Evolutionary conservation across 805 yeast genomes (phyloP).

Genomic region (Candida loeiensis): DNA sequence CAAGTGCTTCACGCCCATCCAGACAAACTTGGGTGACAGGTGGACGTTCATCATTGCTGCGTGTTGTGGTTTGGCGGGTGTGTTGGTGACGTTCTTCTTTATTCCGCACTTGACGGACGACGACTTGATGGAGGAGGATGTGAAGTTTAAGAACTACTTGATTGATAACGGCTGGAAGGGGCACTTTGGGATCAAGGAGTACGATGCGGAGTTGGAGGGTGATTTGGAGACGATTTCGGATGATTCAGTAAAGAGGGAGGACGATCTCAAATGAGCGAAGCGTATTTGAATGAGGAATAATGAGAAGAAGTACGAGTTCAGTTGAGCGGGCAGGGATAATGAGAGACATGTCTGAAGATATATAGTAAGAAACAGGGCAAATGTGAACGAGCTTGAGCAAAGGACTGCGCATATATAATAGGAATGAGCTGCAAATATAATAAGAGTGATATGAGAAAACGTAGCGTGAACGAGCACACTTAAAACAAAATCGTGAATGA

Average conservation of each 20-base stretch:
- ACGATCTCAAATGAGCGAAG: background rate
- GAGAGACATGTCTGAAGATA: no score
- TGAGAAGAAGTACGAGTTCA: no score
- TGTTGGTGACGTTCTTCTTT: constrained; percentile 53
- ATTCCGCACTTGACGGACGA: constrained; percentile 69
- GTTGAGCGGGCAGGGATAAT: no score
- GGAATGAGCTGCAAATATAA: no score
- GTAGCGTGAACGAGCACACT: no score
- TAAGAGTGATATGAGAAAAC: no score
- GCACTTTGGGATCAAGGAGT: constrained; percentile 35
- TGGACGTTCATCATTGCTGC: constrained; percentile 86
- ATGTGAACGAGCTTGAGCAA: no score
- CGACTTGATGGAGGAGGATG: constrained; percentile 65
- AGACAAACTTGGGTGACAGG: constrained; percentile 55
- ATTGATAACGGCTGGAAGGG: constrained; percentile 59
- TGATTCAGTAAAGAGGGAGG: background rate
- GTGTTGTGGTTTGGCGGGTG: constrained; percentile 63
- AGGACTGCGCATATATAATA: no score
- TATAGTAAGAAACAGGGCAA: no score
- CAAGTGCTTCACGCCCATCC: constrained; percentile 65
- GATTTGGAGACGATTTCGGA: constrained; percentile 7
- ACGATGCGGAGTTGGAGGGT: constrained; percentile 8
- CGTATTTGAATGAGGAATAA: background rate
- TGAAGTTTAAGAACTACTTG: constrained; percentile 57
- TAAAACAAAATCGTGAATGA: no score